These are phyloP conservation scores for Neurospora sp. DNA, from an alignment of 2,329 filamentous ascomycete genomes.

Conservation along the genomic window DNA sequence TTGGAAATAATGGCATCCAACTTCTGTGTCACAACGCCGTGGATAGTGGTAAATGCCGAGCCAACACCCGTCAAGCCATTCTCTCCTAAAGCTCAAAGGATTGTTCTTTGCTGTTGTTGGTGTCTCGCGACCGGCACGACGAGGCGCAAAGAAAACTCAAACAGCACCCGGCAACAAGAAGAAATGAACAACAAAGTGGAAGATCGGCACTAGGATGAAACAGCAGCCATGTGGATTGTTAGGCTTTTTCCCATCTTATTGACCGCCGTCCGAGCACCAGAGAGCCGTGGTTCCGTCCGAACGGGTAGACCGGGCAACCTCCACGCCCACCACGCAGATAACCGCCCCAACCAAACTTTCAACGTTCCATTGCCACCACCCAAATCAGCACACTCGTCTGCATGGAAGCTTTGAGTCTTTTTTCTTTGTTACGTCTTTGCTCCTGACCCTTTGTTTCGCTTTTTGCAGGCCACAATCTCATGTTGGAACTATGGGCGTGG, in stretches of 20 bases:
- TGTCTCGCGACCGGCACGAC: not conserved
- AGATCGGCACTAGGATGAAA: not conserved
- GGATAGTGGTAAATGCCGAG: not conserved
- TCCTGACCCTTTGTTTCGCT: not conserved
- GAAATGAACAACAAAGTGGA: not conserved
- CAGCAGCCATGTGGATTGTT: not conserved
- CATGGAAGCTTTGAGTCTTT: not conserved
- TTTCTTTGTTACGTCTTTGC: not conserved
- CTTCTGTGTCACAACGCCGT: not conserved
- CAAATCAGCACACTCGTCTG: not conserved
- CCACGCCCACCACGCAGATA: not conserved
- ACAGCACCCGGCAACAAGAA: not conserved
- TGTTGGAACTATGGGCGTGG: not conserved
- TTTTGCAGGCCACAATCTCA: not conserved
- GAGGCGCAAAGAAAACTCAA: not conserved
- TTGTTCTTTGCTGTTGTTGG: not conserved
- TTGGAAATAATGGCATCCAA: conserved; percentile 1
- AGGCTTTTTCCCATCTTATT: not conserved
- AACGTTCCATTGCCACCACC: not conserved
- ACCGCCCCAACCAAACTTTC: not conserved
- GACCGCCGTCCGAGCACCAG: not conserved
- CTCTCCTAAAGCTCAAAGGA: not conserved
- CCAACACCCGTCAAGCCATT: not conserved
- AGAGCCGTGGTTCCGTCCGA: not conserved
- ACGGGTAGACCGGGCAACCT: not conserved